Evolutionary conservation across 176 grass and related monocot species (phyloP).

Genomic region (Cenchrus fungigraminus): DNA sequence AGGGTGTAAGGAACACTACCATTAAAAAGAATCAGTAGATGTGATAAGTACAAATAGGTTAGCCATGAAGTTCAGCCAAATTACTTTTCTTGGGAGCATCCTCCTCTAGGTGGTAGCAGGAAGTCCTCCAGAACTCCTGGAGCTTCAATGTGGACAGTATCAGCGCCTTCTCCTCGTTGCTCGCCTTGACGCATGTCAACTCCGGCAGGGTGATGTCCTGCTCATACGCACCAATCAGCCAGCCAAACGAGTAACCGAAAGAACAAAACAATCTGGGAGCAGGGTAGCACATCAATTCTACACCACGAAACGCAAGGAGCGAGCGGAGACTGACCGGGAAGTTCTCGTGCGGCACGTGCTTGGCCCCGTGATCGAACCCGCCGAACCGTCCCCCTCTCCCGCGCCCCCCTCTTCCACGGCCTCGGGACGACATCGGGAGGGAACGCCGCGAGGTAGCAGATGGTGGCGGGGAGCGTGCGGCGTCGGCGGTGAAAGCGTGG

Average conservation of each 20-base stretch:
- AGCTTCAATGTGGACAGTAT: slow-evolving; percentile 22
- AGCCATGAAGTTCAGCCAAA: neutral
- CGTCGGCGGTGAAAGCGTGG: too few relatives aligned
- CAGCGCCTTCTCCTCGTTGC: slow-evolving; percentile 38
- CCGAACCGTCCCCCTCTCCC: slow-evolving; percentile 31
- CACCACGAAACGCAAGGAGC: neutral
- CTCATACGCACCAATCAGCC: neutral
- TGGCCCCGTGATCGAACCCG: slow-evolving; percentile 14
- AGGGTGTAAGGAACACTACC: neutral
- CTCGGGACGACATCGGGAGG: slow-evolving; percentile 41
- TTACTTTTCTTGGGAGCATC: slow-evolving; percentile 57
- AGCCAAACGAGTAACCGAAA: neutral
- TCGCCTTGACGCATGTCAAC: slow-evolving; percentile 34
- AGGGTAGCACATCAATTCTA: neutral
- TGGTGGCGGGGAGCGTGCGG: neutral
- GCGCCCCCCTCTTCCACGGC: slow-evolving; percentile 43
- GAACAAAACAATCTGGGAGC: neutral
- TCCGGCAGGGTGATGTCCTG: slow-evolving; percentile 48
- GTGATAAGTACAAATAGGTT: neutral
- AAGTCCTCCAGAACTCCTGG: slow-evolving; percentile 61
- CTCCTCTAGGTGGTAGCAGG: slow-evolving; percentile 57
- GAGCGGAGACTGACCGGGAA: slow-evolving; percentile 42
- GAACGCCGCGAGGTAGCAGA: neutral
- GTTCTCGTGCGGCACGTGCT: slow-evolving; percentile 45
- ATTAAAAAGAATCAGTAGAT: neutral